Conservation (phyloP, 2,329 filamentous ascomycete genomes). For the Raffaelea albimanens region DNA sequence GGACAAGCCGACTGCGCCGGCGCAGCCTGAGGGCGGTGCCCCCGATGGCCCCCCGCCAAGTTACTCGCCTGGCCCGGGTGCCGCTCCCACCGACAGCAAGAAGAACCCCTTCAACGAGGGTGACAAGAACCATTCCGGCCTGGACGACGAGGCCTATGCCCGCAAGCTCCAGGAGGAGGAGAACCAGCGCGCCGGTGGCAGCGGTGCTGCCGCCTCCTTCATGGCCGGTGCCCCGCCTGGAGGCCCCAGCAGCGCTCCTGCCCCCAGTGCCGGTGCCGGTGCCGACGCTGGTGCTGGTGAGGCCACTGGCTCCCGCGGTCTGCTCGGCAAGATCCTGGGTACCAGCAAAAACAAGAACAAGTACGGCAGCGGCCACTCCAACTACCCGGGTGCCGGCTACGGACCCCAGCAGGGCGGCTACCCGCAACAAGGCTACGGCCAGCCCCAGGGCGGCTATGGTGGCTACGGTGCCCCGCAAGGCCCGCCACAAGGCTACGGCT, state of each 20-base stretch:
- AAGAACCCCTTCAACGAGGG: constrained; percentile 54
- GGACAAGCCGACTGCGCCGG: constrained; percentile 69
- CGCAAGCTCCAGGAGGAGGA: constrained; percentile 77
- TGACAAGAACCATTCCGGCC: constrained; percentile 20
- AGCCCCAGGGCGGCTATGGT: constrained; percentile 16
- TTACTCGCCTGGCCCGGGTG: constrained; percentile 46
- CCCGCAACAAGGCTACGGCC: constrained; percentile 22
- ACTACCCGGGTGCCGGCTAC: constrained; percentile 19
- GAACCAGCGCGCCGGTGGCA: constrained; percentile 42
- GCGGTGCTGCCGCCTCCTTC: constrained; percentile 25
- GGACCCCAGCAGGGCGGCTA: constrained; percentile 8
- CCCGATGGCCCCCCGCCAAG: constrained; percentile 57
- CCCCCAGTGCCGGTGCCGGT: constrained; percentile 5
- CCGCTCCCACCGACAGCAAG: constrained; percentile 47
- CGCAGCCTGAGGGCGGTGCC: constrained; percentile 29
- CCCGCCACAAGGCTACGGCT: constrained; percentile 22
- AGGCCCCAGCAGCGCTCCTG: constrained; percentile 19
- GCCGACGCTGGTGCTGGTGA: background rate
- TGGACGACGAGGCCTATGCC: constrained; percentile 66
- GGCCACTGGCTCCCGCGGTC: constrained; percentile 29
- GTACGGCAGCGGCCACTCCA: constrained; percentile 8
- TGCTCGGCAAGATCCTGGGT: constrained; percentile 43
- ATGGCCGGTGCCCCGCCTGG: constrained; percentile 13
- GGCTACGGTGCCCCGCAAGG: constrained; percentile 24
- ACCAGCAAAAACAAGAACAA: constrained; percentile 29